Conservation (phyloP, 257 asterid species). For the Nemophila menziesii region DNA sequence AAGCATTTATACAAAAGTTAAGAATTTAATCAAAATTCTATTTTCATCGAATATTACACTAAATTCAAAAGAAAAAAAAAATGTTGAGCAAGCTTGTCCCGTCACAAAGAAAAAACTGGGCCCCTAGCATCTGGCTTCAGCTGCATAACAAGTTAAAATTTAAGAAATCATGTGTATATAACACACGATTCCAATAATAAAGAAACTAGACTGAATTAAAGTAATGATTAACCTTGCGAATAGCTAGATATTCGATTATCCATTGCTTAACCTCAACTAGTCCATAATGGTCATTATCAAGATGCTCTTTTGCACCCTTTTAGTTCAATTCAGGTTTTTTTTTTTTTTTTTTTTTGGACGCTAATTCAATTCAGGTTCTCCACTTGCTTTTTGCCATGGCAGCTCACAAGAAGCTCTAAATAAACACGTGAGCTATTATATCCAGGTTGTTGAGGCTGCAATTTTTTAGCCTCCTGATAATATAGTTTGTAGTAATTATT, state of each 20-base stretch:
- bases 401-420: constrained; percentile 93
- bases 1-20: no score
- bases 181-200: no score
- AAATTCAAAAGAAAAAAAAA: no score
- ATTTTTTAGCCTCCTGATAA: constrained; percentile 84
- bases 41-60: no score
- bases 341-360: no score
- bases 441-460: constrained; percentile 99
- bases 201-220: constrained; percentile 7
- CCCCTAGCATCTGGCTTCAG: constrained; percentile 99
- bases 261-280: constrained; percentile 86
- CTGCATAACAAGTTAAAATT: constrained; percentile 38
- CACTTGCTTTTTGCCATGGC: constrained; percentile 93
- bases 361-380: constrained; percentile 63
- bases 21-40: no score
- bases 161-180: constrained; percentile 6
- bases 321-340: no score
- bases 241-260: constrained; percentile 94
- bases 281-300: constrained; percentile 91
- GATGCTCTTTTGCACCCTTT: constrained; percentile 82
- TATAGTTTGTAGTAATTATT: constrained; percentile 19
- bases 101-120: no score
- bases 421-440: constrained; percentile 86
- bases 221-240: constrained; percentile 84
- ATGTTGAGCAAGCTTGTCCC: no score